A percentile compares a stretch with the other conserved stretches of the same genome.
phyloP scores from a whole-genome alignment of 345 rosid genomes.

The Arabis hirsuta region DNA sequence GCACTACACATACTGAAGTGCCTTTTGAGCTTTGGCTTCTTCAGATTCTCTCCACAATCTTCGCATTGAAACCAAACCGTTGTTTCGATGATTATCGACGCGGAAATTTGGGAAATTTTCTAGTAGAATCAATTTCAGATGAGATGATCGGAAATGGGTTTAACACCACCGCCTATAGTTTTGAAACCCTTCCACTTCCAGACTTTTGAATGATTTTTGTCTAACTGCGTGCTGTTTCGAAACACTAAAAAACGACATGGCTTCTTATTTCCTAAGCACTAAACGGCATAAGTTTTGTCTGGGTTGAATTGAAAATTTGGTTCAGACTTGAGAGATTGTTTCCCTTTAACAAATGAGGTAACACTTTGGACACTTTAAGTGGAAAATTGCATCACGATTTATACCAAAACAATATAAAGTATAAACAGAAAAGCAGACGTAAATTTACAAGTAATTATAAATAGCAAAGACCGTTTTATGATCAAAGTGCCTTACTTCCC shows the following conservation, averaged over 20 bases:
- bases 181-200: background rate
- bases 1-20: constrained; percentile 80
- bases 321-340: no score
- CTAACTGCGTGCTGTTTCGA: background rate
- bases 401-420: background rate
- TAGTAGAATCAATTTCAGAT: background rate
- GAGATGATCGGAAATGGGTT: background rate
- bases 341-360: no score
- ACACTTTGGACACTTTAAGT: no score
- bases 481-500: constrained; percentile 48
- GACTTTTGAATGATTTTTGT: background rate
- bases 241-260: background rate
- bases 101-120: background rate
- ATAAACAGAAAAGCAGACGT: background rate
- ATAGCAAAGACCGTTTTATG: constrained; percentile 9
- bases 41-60: constrained; percentile 83
- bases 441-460: constrained; percentile 2
- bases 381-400: constrained; percentile 3
- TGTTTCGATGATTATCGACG: background rate
- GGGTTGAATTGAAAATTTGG: background rate
- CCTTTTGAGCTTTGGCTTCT: constrained; percentile 69
- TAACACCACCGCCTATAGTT: background rate
- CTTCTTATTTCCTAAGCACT: background rate
- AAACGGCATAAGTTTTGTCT: background rate
- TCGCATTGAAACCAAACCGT: constrained; percentile 98